These are phyloP conservation scores for Prunus davidiana DNA, from an alignment of 306 rosid genomes.

Conservation along the genomic window DNA sequence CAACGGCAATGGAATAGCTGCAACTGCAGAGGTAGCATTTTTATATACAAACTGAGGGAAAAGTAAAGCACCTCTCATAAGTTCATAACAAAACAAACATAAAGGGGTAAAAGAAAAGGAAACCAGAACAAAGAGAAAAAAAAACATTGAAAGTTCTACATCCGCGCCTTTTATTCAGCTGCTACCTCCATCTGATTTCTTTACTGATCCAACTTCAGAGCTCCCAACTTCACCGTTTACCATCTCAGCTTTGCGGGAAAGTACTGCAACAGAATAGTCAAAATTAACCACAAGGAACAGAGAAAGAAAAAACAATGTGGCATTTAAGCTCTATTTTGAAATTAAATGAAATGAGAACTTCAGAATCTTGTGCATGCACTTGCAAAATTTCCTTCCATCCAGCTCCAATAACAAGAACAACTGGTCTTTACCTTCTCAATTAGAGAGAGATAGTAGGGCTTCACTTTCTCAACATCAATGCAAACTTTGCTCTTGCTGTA, in stretches of 20 bases:
- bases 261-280: constrained; percentile 11
- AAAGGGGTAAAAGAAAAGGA: background rate
- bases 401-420: background rate
- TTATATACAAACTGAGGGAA: background rate
- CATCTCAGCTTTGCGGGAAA: constrained; percentile 33
- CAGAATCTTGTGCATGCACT: background rate
- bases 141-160: background rate
- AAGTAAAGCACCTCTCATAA: background rate
- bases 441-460: constrained; percentile 30
- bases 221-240: constrained; percentile 23
- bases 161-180: constrained; percentile 17
- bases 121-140: background rate
- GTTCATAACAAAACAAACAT: background rate
- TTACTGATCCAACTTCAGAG: background rate
- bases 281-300: background rate
- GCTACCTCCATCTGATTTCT: background rate
- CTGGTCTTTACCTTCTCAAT: constrained; percentile 19
- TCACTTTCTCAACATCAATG: constrained; percentile 26
- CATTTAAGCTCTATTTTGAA: background rate
- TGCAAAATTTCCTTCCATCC: background rate
- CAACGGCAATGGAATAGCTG: background rate
- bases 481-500: constrained; percentile 35
- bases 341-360: background rate
- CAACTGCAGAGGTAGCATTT: constrained; percentile 3
- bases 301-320: background rate